These are phyloP conservation scores for Arabidopsis arenosa DNA, from an alignment of 345 rosid species.

Conservation along the genomic window DNA sequence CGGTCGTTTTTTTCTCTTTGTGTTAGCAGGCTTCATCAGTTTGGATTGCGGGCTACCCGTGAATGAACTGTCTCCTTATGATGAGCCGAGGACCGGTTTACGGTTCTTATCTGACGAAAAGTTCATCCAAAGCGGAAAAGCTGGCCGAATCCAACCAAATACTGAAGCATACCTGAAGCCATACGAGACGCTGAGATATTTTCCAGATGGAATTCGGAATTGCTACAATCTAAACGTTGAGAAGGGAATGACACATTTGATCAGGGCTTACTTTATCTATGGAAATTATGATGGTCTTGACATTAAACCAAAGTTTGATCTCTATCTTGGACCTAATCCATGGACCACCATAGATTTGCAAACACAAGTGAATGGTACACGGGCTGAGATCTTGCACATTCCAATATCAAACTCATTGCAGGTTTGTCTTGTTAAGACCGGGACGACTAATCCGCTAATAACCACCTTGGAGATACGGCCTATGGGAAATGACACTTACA, in stretches of 20 bases:
- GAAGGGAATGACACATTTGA: conserved; percentile 33
- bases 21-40: conserved; percentile 46
- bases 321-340: conserved; percentile 52
- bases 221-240: conserved; percentile 47
- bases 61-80: conserved; percentile 3
- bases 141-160: conserved; percentile 17
- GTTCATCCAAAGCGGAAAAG: conserved; percentile 42
- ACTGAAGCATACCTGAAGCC: background rate
- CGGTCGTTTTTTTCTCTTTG: no score
- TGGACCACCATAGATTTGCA: conserved; percentile 43
- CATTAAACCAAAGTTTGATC: conserved; percentile 41
- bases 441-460: conserved; percentile 49
- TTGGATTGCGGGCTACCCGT: conserved; percentile 46
- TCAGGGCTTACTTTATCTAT: no score
- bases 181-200: conserved; percentile 34
- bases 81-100: background rate
- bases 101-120: background rate
- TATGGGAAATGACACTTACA: conserved; percentile 16
- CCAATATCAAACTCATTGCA: conserved; percentile 38
- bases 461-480: conserved; percentile 54
- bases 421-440: conserved; percentile 57
- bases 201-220: conserved; percentile 48
- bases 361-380: background rate
- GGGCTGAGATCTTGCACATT: conserved; percentile 44
- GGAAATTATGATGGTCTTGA: conserved; percentile 52